phyloP scores from a whole-genome alignment of 345 rosid species.

The Gossypium sturtianum region DNA sequence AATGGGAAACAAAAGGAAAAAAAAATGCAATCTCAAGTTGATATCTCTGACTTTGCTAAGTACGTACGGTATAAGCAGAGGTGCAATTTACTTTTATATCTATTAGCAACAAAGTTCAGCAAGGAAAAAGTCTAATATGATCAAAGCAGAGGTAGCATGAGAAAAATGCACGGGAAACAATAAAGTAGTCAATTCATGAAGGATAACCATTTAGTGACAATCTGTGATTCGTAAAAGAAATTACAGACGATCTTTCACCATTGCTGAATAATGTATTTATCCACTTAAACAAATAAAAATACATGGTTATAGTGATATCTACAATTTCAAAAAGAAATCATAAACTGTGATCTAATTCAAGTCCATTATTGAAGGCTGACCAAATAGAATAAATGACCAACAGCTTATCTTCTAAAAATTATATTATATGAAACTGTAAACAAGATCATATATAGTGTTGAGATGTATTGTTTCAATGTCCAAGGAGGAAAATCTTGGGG shows the following conservation, averaged over 20 bases:
- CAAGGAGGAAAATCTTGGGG: not conserved
- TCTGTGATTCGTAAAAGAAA: no score
- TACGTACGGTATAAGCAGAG: not conserved
- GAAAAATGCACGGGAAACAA: not conserved
- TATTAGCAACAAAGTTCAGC: not conserved
- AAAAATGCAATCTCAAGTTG: not conserved
- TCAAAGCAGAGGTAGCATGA: not conserved
- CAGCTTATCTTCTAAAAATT: not conserved
- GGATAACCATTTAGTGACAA: not conserved
- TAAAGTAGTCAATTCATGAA: not conserved
- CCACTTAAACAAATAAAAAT: no score
- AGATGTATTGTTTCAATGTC: no score
- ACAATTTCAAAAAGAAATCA: no score
- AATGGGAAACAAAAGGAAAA: not conserved
- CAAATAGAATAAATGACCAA: not conserved
- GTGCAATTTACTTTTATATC: not conserved
- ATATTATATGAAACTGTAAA: no score
- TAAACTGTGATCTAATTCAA: no score
- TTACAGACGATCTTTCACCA: no score
- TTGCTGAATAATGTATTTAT: no score
- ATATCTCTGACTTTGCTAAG: not conserved
- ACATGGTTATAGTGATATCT: no score
- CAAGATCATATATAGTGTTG: no score
- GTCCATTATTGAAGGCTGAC: not conserved
- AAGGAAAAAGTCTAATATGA: not conserved